phyloP scores from a whole-genome alignment of 75 land plant genomes.

The Sequoia sempervirens region DNA sequence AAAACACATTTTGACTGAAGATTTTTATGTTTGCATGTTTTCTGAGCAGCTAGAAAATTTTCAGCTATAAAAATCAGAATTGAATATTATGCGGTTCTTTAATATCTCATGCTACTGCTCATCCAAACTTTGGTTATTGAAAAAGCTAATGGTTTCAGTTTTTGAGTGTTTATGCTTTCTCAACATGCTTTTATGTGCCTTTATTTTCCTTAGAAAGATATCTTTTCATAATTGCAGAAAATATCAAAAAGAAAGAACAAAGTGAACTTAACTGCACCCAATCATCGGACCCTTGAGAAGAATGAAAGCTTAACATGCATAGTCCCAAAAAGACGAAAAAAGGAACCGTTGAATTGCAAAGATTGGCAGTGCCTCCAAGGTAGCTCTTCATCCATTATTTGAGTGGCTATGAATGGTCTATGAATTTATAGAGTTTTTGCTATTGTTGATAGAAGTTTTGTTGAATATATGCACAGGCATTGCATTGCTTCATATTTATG shows the following conservation, averaged over 20 bases:
- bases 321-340: not conserved
- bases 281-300: not conserved
- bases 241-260: not conserved
- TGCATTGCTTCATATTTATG: not conserved
- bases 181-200: not conserved
- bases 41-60: not conserved
- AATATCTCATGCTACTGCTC: not conserved
- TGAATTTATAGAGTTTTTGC: not conserved
- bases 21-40: not conserved
- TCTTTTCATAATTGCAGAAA: not conserved
- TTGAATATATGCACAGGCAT: not conserved
- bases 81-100: not conserved
- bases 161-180: not conserved
- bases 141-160: not conserved
- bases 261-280: not conserved
- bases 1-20: not conserved
- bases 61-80: no score
- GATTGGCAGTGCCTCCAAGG: slow-evolving; percentile 6
- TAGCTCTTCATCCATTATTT: not conserved
- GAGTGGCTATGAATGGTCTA: not conserved
- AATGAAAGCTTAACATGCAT: not conserved
- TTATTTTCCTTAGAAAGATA: no score
- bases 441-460: not conserved
- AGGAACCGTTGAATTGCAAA: not conserved
- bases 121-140: not conserved